phyloP scores from a whole-genome alignment of 768 basidiomycete genomes.

The Tricholoma saponaceum region DNA sequence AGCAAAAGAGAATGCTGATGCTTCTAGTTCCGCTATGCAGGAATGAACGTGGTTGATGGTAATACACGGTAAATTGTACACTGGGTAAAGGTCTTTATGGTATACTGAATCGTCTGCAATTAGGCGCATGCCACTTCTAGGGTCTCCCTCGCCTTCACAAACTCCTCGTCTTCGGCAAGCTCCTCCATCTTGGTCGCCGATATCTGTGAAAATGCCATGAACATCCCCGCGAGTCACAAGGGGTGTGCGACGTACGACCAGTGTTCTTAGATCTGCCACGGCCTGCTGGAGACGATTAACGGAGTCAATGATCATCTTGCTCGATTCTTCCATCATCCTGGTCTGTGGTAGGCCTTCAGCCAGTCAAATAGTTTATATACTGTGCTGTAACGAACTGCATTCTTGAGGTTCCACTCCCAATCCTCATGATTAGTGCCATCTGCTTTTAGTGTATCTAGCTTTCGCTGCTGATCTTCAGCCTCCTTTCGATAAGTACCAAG shows the following conservation, averaged over 20 bases:
- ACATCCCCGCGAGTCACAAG: neutral
- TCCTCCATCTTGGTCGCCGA: constrained; percentile 39
- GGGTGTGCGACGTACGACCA: constrained; percentile 53
- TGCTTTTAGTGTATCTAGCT: constrained; percentile 57
- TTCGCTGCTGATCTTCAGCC: constrained; percentile 50
- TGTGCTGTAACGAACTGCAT: constrained; percentile 46
- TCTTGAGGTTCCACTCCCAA: constrained; percentile 69
- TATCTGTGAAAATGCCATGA: constrained; percentile 26
- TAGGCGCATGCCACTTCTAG: constrained; percentile 50
- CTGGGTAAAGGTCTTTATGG: neutral
- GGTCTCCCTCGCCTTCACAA: constrained; percentile 55
- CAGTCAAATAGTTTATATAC: neutral
- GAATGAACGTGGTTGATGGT: constrained; percentile 11
- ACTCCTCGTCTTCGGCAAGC: constrained; percentile 37
- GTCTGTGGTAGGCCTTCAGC: constrained; percentile 36
- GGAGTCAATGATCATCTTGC: constrained; percentile 77
- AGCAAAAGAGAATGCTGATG: constrained; percentile 14
- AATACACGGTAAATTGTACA: constrained; percentile 1
- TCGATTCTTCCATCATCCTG: constrained; percentile 69
- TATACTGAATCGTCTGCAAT: constrained; percentile 5
- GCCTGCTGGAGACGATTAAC: constrained; percentile 57
- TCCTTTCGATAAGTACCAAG: constrained; percentile 62
- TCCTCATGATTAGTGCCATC: constrained; percentile 44
- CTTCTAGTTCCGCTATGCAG: constrained; percentile 18
- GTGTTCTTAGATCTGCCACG: constrained; percentile 55